Evolutionary conservation across 1,284 basidiomycete species (phyloP).

Genomic region (Ustilago bromivora): DNA sequence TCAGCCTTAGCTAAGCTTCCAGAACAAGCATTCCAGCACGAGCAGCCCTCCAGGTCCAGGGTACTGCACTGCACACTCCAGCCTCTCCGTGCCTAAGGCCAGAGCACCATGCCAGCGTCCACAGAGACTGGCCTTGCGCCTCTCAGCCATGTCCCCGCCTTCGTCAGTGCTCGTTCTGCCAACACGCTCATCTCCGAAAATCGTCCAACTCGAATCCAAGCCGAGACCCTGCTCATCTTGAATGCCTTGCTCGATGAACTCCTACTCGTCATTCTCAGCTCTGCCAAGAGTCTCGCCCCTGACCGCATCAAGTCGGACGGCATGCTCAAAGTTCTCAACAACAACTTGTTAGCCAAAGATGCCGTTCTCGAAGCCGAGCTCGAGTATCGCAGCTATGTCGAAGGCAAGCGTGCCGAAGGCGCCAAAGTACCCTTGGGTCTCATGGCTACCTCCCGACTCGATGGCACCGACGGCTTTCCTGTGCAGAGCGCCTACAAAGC

Average conservation of each 20-base stretch:
- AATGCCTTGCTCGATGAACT: constrained; percentile 63
- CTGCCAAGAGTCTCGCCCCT: constrained; percentile 60
- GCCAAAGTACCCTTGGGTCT: constrained; percentile 61
- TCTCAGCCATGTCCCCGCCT: constrained; percentile 34
- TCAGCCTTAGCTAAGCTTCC: too few species aligned
- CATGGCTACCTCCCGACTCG: constrained; percentile 61
- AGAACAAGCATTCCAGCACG: too few species aligned
- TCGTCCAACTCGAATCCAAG: constrained; percentile 63
- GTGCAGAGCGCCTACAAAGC: constrained; percentile 60
- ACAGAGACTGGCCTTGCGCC: constrained; percentile 7
- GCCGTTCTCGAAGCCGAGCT: constrained; percentile 65
- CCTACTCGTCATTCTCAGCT: constrained; percentile 55
- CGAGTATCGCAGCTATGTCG: constrained; percentile 59
- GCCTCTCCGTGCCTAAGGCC: neutral
- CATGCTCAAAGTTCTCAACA: constrained; percentile 58
- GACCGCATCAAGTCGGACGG: constrained; percentile 66
- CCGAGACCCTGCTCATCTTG: constrained; percentile 56
- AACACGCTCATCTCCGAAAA: constrained; percentile 62
- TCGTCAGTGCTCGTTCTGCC: constrained; percentile 61
- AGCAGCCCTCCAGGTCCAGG: too few species aligned
- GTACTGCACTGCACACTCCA: too few species aligned
- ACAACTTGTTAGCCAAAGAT: constrained; percentile 61
- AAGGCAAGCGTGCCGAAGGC: constrained; percentile 62
- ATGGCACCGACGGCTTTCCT: constrained; percentile 61
- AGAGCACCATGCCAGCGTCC: constrained; percentile 17